phyloP scores from a whole-genome alignment of 1,284 basidiomycete species.

The Irpex sp. region DNA sequence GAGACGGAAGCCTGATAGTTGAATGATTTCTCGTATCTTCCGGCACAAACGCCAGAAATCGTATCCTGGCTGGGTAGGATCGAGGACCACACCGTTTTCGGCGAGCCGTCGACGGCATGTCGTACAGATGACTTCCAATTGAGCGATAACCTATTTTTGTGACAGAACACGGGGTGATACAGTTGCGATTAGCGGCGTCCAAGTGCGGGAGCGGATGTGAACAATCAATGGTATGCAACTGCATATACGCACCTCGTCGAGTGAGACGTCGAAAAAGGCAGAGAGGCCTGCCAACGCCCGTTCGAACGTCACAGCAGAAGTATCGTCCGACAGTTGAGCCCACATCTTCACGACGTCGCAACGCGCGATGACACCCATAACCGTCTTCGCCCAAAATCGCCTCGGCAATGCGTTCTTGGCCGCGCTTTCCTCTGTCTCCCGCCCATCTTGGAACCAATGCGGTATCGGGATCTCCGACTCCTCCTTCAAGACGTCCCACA shows the following conservation, averaged over 20 bases:
- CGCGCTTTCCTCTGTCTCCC: conserved; percentile 4
- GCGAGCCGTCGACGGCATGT: conserved; percentile 30
- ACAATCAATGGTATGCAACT: neutral
- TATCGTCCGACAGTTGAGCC: conserved; percentile 16
- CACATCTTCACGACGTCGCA: conserved; percentile 38
- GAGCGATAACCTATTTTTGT: conserved; percentile 27
- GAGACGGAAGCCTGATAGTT: conserved; percentile 17
- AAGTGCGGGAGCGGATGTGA: neutral
- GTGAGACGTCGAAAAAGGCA: conserved; percentile 45
- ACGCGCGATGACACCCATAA: conserved; percentile 41
- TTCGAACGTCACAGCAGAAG: conserved; percentile 31
- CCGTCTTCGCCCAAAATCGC: conserved; percentile 47
- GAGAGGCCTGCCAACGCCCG: conserved; percentile 46
- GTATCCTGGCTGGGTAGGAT: conserved; percentile 14
- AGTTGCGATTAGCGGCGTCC: neutral
- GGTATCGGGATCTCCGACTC: conserved; percentile 33
- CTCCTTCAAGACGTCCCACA: conserved; percentile 46
- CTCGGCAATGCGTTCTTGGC: conserved; percentile 32
- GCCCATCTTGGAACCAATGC: conserved; percentile 19
- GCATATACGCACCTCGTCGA: conserved; percentile 32
- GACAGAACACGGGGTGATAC: neutral
- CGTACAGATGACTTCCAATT: conserved; percentile 36
- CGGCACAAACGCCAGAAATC: conserved; percentile 15
- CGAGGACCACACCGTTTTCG: conserved; percentile 9
- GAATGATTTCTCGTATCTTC: conserved; percentile 17